A percentile compares a stretch with the other conserved stretches of the same genome.
phyloP scores from a whole-genome alignment of 345 rosid species.

The Physaria fendleri region DNA sequence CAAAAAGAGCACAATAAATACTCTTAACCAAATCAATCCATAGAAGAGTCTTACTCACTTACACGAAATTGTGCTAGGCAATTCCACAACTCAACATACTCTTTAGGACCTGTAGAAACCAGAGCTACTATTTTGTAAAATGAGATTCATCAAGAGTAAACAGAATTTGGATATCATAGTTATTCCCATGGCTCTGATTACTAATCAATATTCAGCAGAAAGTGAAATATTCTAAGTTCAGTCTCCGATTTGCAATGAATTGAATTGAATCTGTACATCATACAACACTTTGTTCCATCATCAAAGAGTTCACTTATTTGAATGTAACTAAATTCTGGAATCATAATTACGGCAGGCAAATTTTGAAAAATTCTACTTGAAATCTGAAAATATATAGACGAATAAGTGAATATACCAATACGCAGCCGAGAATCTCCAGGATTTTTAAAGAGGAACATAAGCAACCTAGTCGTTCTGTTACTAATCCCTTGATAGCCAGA shows the following conservation, averaged over 20 bases:
- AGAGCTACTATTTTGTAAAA: background rate
- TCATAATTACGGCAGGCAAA: background rate
- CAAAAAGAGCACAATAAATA: background rate
- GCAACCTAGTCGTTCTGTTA: constrained; percentile 47
- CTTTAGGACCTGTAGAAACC: constrained; percentile 40
- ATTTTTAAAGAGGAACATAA: constrained; percentile 58
- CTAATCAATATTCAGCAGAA: background rate
- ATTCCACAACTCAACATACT: constrained; percentile 59
- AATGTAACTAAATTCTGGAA: background rate
- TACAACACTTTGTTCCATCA: background rate
- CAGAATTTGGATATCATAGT: background rate
- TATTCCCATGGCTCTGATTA: background rate
- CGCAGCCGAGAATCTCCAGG: constrained; percentile 39
- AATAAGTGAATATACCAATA: constrained; percentile 33
- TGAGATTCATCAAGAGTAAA: background rate
- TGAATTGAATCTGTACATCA: background rate
- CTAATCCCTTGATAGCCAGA: constrained; percentile 44
- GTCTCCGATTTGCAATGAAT: background rate
- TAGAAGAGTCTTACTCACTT: constrained; percentile 20
- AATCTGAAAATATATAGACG: background rate
- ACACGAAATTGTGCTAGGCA: constrained; percentile 70
- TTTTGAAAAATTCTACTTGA: background rate
- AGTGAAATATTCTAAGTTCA: background rate
- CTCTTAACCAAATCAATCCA: background rate
- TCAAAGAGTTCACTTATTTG: background rate